Conservation (phyloP, 2,329 filamentous ascomycete genomes). For the Aspergillus nomiae region DNA sequence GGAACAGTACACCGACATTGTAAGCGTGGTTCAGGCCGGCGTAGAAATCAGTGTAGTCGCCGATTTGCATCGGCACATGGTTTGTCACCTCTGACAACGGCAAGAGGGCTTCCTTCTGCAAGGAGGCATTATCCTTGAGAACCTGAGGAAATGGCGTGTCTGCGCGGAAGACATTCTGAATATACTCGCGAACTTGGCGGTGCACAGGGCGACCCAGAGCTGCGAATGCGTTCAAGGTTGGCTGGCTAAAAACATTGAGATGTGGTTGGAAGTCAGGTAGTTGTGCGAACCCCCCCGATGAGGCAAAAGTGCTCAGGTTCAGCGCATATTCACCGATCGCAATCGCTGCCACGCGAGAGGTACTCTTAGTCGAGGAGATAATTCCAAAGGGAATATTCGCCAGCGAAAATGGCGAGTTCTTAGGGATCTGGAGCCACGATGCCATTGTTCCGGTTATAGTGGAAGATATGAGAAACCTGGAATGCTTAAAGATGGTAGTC, state of each 20-base stretch:
- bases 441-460: conserved; percentile 31
- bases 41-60: conserved; percentile 86
- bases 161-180: conserved; percentile 67
- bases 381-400: conserved; percentile 84
- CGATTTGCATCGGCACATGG: conserved; percentile 75
- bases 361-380: conserved; percentile 64
- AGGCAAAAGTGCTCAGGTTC: conserved; percentile 66
- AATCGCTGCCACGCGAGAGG: conserved; percentile 64
- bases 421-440: conserved; percentile 64
- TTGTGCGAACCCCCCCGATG: conserved; percentile 60
- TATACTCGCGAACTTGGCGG: conserved; percentile 65
- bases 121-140: conserved; percentile 61
- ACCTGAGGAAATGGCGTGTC: conserved; percentile 62
- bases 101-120: conserved; percentile 62
- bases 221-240: conserved; percentile 73
- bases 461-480: background rate
- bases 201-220: conserved; percentile 69
- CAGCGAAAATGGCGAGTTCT: conserved; percentile 69
- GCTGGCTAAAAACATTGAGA: conserved; percentile 62
- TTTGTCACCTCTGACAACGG: conserved; percentile 61
- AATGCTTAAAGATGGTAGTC: background rate
- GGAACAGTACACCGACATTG: conserved; percentile 71
- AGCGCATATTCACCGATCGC: conserved; percentile 74
- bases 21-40: conserved; percentile 78
- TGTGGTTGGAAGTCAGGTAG: conserved; percentile 61